A percentile compares a stretch with the other conserved stretches of the same genome.
Conservation (phyloP, 805 yeast species). For the Teunomyces panamensis region DNA sequence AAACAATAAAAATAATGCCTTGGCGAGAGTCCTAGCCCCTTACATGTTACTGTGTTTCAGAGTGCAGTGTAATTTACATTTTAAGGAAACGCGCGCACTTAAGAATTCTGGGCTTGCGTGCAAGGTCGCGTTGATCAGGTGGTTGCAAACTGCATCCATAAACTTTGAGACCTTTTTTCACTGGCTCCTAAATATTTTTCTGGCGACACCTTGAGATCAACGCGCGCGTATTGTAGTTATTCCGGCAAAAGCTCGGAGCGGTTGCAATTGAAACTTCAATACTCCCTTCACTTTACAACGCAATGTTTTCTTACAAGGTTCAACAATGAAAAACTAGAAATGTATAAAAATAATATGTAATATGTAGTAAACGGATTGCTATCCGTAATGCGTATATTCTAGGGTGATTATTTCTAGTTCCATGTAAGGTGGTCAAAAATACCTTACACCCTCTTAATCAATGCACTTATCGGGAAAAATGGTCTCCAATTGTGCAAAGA, state of each 20-base stretch:
- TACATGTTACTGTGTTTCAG: neutral
- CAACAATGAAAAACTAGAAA: neutral
- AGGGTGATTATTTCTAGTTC: neutral
- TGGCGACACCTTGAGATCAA: neutral
- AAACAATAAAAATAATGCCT: neutral
- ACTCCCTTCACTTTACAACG: neutral
- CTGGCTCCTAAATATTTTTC: neutral
- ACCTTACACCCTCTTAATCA: slow-evolving; percentile 31
- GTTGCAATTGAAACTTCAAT: neutral
- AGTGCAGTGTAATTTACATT: neutral
- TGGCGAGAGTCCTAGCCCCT: neutral
- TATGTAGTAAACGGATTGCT: slow-evolving; percentile 1
- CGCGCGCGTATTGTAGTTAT: neutral
- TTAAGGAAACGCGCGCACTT: neutral
- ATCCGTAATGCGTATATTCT: neutral
- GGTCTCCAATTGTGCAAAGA: slow-evolving; percentile 49
- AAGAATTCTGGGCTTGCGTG: neutral
- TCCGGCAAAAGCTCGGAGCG: neutral
- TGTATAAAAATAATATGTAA: slow-evolving; percentile 3
- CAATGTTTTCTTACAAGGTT: neutral
- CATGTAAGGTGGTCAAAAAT: neutral
- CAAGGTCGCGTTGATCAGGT: neutral
- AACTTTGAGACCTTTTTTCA: neutral
- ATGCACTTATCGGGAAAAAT: slow-evolving; percentile 50
- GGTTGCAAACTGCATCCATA: neutral